These are phyloP conservation scores for Thelonectria olida DNA, from an alignment of 2,329 filamentous ascomycete genomes.

Conservation along the genomic window DNA sequence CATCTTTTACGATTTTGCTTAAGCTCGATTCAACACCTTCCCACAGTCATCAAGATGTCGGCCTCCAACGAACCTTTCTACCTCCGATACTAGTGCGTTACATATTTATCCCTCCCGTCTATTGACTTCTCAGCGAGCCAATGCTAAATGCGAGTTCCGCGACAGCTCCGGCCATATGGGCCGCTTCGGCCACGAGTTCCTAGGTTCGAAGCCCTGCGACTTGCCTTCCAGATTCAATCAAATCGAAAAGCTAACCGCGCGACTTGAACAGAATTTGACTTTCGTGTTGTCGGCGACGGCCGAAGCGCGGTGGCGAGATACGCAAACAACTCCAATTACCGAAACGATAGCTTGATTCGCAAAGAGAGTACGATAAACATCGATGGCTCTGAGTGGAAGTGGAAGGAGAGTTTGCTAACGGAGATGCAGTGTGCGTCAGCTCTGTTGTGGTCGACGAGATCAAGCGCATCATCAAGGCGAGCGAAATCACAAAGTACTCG, in stretches of 20 bases:
- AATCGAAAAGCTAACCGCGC: constrained; percentile 13
- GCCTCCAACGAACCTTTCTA: constrained; percentile 87
- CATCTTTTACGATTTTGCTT: constrained; percentile 4
- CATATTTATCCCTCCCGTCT: not conserved
- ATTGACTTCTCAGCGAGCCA: not conserved
- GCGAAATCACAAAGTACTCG: constrained; percentile 92
- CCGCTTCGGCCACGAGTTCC: constrained; percentile 96
- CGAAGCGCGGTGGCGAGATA: constrained; percentile 94
- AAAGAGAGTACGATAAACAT: constrained; percentile 87
- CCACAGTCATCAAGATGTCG: constrained; percentile 61
- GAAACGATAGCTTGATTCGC: constrained; percentile 96
- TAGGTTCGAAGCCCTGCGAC: constrained; percentile 67
- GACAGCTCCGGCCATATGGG: constrained; percentile 94
- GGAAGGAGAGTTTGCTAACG: constrained; percentile 16
- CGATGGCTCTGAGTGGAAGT: not conserved
- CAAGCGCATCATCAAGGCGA: constrained; percentile 95
- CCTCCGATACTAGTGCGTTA: constrained; percentile 90
- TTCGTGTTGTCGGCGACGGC: constrained; percentile 90
- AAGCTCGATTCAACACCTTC: constrained; percentile 13
- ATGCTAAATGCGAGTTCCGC: constrained; percentile 22
- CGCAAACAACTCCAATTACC: constrained; percentile 99
- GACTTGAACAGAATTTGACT: constrained; percentile 84
- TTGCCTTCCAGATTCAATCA: not conserved
- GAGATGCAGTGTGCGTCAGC: constrained; percentile 87
- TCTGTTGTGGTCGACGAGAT: constrained; percentile 91